Base-by-base conservation (phyloP, 164 flowering plant species). In the Chimonanthus praecox region DNA sequence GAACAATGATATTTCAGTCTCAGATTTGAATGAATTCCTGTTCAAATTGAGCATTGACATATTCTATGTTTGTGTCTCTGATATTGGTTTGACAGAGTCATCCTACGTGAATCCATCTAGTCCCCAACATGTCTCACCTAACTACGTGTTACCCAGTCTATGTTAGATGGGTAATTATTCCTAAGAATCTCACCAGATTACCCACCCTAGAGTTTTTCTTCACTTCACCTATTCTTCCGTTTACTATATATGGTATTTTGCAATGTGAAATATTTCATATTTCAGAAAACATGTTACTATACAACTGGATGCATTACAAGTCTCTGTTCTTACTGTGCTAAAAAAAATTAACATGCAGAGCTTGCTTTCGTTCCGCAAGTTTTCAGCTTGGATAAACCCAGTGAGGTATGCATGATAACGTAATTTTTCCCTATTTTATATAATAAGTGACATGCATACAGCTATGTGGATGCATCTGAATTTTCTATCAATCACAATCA, bases 321-420 rank as follows among this genome's bases (percentile, higher is more conserved):
- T 18, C 70, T 47, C 18, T 15, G 44, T 45, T 20, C 18, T 49
- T 20, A 1, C 21, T 4, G 45, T 69, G 33, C 33, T 33, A 50
- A 69, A 4, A 33, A 7, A 69, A 50, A 10, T 60, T 44, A 72
- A 45, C 75, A 67, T 82, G 86, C 92, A 92, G 98, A 92, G 93
- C 75, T 84, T 94, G 68, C 94, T 94, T 62, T 94, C 97, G 3
- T 91, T 92, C 74, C 93, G 98, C 78, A 94, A 92, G 83, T 88
- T 87, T 75, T 94, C 98, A 61, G 89, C 97, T 47, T 94, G 98
- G 98, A 90, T 94, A 70, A 94, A 94, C 73, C 98, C 98, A 20
- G 76, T 80, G 74, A 92, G 98, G 98, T 94, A 88, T 75, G 54
- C 18, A 69, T 50, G 51, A 6, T 10, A 33, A 50, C 44, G 6